These are phyloP conservation scores for Starmera caribaea DNA, from an alignment of 805 yeast species.

Conservation along the genomic window DNA sequence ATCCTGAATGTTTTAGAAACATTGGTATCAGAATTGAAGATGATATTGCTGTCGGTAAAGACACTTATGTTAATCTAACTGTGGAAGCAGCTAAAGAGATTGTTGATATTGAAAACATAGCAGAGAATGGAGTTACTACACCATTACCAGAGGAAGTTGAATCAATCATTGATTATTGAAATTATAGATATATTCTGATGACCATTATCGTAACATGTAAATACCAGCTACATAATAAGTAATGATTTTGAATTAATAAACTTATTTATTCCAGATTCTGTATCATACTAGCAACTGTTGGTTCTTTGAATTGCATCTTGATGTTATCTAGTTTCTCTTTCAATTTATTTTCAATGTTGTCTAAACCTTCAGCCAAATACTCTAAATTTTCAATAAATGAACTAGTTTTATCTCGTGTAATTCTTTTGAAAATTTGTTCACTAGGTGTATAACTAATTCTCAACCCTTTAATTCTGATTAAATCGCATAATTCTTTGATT, in stretches of 20 bases:
- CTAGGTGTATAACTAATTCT: slow-evolving; percentile 6
- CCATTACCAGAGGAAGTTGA: slow-evolving; percentile 32
- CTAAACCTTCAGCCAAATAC: slow-evolving; percentile 12
- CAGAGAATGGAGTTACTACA: slow-evolving; percentile 50
- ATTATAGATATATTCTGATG: no score
- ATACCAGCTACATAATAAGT: no score
- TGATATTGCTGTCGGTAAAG: slow-evolving; percentile 73
- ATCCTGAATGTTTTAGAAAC: slow-evolving; percentile 75
- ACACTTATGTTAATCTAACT: slow-evolving; percentile 51
- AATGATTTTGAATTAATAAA: no score
- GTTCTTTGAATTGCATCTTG: not conserved
- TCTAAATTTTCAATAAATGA: slow-evolving; percentile 8
- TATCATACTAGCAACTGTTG: not conserved
- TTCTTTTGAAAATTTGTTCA: slow-evolving; percentile 7
- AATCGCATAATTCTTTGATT: slow-evolving; percentile 9
- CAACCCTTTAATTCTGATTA: slow-evolving; percentile 7
- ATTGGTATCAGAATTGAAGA: slow-evolving; percentile 95
- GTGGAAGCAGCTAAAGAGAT: slow-evolving; percentile 82
- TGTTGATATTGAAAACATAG: slow-evolving; percentile 65
- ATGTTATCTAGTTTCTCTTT: slow-evolving; percentile 3
- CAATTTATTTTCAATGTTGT: slow-evolving; percentile 8
- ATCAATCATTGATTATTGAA: slow-evolving; percentile 9
- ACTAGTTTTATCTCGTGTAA: slow-evolving; percentile 6
- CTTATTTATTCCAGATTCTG: no score
- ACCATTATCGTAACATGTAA: no score